These are phyloP conservation scores for Rhizopogon salebrosus DNA, from an alignment of 768 basidiomycete species.

Conservation along the genomic window DNA sequence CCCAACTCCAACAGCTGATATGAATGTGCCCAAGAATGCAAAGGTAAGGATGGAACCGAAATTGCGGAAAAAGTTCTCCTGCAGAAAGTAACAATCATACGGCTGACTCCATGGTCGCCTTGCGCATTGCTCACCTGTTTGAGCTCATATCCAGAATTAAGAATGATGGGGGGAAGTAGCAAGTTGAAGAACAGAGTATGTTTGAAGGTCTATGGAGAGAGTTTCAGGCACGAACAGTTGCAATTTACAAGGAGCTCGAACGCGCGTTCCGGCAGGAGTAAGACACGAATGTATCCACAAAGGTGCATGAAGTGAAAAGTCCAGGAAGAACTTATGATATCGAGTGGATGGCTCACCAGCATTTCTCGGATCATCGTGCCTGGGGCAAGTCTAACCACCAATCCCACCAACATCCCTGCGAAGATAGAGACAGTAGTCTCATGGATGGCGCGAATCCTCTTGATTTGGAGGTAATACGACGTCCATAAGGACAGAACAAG, in stretches of 20 bases:
- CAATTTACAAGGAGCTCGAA: neutral
- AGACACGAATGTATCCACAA: neutral
- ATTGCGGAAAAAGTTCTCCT: constrained; percentile 99
- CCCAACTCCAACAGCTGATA: constrained; percentile 95
- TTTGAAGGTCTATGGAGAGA: constrained; percentile 72
- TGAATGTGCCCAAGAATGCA: constrained; percentile 93
- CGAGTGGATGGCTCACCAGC: constrained; percentile 66
- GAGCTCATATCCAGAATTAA: constrained; percentile 96
- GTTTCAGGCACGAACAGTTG: neutral
- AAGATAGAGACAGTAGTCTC: constrained; percentile 95
- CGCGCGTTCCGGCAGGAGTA: neutral
- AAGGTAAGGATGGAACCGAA: constrained; percentile 94
- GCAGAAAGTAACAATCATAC: constrained; percentile 4
- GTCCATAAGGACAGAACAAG: constrained; percentile 94
- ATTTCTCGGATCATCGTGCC: constrained; percentile 95
- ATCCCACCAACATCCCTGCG: constrained; percentile 93
- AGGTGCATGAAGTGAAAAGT: neutral
- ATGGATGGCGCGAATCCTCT: constrained; percentile 90
- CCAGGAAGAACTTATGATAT: neutral
- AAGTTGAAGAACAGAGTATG: constrained; percentile 98
- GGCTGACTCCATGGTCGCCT: neutral
- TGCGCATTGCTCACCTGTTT: constrained; percentile 63
- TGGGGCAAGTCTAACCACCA: constrained; percentile 84
- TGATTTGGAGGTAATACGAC: constrained; percentile 96
- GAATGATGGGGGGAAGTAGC: constrained; percentile 94